phyloP scores from a whole-genome alignment of 2,329 filamentous ascomycete genomes.

The Epichloe amarillans region DNA sequence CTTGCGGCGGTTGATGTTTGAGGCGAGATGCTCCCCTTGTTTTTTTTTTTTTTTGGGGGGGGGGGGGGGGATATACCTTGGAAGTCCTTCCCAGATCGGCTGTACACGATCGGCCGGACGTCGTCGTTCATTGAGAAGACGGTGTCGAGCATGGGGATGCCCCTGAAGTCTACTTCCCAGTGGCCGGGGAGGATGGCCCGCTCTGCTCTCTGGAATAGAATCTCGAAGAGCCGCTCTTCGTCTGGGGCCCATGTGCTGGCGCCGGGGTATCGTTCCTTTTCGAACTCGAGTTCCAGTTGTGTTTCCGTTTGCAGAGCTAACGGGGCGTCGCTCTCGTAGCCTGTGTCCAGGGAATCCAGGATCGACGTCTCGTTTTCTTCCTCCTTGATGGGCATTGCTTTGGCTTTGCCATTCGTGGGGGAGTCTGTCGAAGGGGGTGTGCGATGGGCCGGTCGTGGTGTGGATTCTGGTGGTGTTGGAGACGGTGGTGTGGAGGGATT shows the following conservation, averaged over 20 bases:
- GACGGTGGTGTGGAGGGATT: not conserved
- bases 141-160: conserved; percentile 24
- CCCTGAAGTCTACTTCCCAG: conserved; percentile 28
- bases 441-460: not conserved
- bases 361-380: conserved; percentile 1
- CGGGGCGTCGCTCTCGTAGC: conserved; percentile 5
- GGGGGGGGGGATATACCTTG: conserved; percentile 15
- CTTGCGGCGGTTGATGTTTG: not conserved
- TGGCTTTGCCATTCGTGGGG: not conserved
- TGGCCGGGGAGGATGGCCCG: conserved; percentile 26
- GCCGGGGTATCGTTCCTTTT: conserved; percentile 28
- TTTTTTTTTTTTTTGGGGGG: too few species aligned
- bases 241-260: conserved; percentile 36
- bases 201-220: conserved; percentile 27
- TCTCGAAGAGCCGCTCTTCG: conserved; percentile 32
- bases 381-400: not conserved
- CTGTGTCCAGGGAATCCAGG: conserved; percentile 3
- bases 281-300: conserved; percentile 26
- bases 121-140: conserved; percentile 21
- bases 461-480: not conserved
- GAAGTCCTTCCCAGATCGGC: conserved; percentile 23
- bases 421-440: not conserved
- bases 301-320: not conserved
- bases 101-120: conserved; percentile 24
- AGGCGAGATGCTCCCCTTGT: not conserved